Evolutionary conservation across 75 land plant genomes (phyloP), one percentile per base, ranked within the genome.

Genomic region (Picea sitchensis): DNA sequence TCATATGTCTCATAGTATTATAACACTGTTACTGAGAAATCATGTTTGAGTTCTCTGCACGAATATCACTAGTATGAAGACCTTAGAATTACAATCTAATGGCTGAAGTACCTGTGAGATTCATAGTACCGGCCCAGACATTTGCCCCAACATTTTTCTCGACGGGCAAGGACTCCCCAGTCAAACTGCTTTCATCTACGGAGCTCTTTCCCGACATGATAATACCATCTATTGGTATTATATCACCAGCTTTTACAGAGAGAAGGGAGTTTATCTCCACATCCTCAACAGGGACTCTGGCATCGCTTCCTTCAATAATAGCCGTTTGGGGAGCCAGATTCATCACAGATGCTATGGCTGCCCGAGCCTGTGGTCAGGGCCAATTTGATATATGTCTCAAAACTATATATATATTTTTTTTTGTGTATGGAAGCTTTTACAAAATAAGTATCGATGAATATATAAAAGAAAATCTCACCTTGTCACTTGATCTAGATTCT

Each of bases 71-170:
- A 51, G 9, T 51, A 51, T 51, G 56, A 9, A 51, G 11, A 51
- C 56, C 12, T 51, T 51, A 51, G 11, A 51, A 51, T 51, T 51
- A 41, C 56, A 9, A 9, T 51, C 2, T 9, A 51, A 51, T 9
- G 11, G 56, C 56, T 51, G 56, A 51, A 51, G 56, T 32, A 96
- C 99, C 99, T 84, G 93, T 87, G 32, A 94, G 76, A 75, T 96
- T 96, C 30, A 92, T 80, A 30, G 99, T 92, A 81, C 98, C 98
- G 11, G 95, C 99, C 95, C 93, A 96, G 23, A 96, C 99, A 51
- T 30, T 69, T 5, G 89, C 84, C 13, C 87, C 91, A 21, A 77
- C 87, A 41, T 85, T 88, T 78, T 96, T 96, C 75, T 92, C 78
- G 2, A 91, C 95, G 12, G 99, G 99, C 59, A 82, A 77, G 6